phyloP scores from a whole-genome alignment of 257 asterid genomes.

The Solanum acaule region DNA sequence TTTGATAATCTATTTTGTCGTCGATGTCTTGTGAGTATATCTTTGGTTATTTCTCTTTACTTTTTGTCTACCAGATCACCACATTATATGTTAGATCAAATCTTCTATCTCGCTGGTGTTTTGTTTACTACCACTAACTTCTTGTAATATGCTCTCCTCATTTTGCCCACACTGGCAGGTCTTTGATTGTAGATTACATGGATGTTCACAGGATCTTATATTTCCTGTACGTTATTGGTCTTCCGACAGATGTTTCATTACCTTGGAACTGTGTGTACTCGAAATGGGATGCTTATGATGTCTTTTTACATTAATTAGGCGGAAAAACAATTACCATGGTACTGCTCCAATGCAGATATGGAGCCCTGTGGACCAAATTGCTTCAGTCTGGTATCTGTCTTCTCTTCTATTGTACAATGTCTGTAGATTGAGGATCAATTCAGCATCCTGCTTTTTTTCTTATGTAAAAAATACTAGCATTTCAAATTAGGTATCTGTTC shows the following conservation, averaged over 20 bases:
- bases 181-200: slow-evolving; percentile 93
- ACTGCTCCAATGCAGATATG: slow-evolving; percentile 45
- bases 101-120: not conserved
- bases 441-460: not conserved
- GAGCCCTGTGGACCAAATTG: slow-evolving; percentile 83
- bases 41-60: not conserved
- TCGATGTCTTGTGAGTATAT: slow-evolving; percentile 76
- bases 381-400: slow-evolving; percentile 47
- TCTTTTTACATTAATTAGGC: slow-evolving; percentile 19
- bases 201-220: slow-evolving; percentile 91
- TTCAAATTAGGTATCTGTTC: not conserved
- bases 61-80: not conserved
- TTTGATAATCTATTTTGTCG: slow-evolving; percentile 97
- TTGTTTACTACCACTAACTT: not conserved
- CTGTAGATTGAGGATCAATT: not conserved
- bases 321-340: slow-evolving; percentile 51
- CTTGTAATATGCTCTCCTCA: not conserved
- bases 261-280: not conserved
- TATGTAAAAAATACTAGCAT: not conserved
- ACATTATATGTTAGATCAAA: not conserved
- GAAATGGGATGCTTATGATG: slow-evolving; percentile 3
- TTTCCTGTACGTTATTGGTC: slow-evolving; percentile 57
- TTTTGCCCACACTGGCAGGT: slow-evolving; percentile 44
- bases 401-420: not conserved
- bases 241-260: not conserved